Evolutionary conservation across 1,139 yeast species (phyloP), one percentile per base, ranked within the genome.

Genomic region (Lodderomyces margitis): DNA sequence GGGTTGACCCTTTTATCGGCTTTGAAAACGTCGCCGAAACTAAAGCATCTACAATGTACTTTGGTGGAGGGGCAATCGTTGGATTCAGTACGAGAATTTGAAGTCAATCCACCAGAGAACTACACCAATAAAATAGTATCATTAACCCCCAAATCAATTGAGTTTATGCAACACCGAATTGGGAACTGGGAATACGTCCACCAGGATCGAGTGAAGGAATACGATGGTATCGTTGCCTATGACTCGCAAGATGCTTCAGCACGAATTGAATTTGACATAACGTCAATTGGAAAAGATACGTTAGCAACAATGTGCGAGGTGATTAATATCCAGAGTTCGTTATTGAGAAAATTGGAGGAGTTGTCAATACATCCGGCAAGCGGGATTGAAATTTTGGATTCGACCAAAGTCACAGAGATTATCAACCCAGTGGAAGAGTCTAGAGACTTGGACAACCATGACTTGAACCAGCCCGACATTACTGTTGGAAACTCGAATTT

Each of bases 301-400:
- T 57, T 72, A 48, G 96, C 95, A 1, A 86, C 85, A 33, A 92
- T 92, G 98, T 78, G 87, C 51, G 99, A 92, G 62, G 87, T 83
- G 51, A 60, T 85, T 44, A 92, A 92, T 56, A 73, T 92, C 40
- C 98, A 92, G 61, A 75, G 87, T 27, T 80, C 86, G 1, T 64
- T 87, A 39, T 68, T 82, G 32, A 66, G 67, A 36, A 63, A 81
- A 46, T 64, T 88, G n/a, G 73, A 76, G 32, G 81, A 81, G 46
- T 58, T 80, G 25, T 66, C 64, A 12, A 66, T 64, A 12, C 59
- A 49, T 2, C 63, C 57, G 9, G 68, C 62, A 3, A 52, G 79
- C 11, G 40, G 35, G 7, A 75, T 78, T 5, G 56, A 56, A 10
- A 66, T 87, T 3, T 52, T 76, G 21, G 95, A 87, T 53, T 74